Conservation (phyloP, 169 alveolate genomes). For the Nephromyces sp. region DNA sequence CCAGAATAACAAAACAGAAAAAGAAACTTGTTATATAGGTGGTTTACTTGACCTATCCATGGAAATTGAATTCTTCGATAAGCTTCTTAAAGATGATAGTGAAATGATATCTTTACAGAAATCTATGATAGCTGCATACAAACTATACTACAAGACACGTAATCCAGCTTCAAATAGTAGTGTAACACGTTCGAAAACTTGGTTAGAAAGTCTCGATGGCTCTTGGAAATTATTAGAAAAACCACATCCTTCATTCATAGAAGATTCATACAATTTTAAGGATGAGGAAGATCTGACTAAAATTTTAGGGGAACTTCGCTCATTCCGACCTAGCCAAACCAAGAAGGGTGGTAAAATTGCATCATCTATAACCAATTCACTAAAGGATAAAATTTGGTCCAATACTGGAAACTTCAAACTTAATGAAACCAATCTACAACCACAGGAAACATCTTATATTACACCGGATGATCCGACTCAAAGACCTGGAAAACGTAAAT, state of each 20-base stretch:
- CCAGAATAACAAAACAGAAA: not conserved
- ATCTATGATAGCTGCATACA: constrained; percentile 40
- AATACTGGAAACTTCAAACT: not conserved
- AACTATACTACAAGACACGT: constrained; percentile 44
- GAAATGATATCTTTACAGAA: constrained; percentile 27
- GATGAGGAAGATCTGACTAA: not conserved
- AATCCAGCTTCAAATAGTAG: constrained; percentile 41
- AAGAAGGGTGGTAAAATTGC: no score
- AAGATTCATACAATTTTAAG: not conserved
- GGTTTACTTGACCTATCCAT: constrained; percentile 19
- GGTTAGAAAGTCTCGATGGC: constrained; percentile 24
- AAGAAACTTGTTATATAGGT: constrained; percentile 3
- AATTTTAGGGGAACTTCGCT: not conserved
- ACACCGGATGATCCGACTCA: not conserved
- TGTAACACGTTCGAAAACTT: constrained; percentile 29
- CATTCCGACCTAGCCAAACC: not conserved
- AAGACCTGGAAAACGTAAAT: not conserved
- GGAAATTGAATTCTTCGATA: constrained; percentile 32
- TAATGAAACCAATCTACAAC: not conserved
- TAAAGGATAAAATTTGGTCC: not conserved
- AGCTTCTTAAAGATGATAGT: constrained; percentile 20
- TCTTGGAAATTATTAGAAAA: not conserved
- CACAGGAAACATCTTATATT: not conserved
- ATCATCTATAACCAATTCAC: not conserved
- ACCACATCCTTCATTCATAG: constrained; percentile 18